Base-by-base conservation (phyloP, 1,139 yeast genomes). In the Pichia sp. region DNA sequence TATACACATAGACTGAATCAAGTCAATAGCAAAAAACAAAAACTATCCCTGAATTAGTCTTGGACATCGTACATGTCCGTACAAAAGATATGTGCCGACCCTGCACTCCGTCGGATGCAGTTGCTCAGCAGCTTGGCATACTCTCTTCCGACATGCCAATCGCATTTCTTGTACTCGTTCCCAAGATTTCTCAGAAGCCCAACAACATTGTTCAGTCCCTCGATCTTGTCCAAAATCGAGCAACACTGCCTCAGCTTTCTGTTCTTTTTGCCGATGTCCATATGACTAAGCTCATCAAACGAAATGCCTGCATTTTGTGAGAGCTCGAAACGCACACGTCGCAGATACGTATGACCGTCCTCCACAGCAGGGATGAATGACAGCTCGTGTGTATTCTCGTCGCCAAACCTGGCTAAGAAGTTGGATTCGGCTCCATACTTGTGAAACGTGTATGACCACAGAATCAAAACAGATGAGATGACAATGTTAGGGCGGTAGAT, bases 101-200 rank as follows among this genome's bases (percentile, higher is more conserved):
- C 86, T 45, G 80, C 70, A 39, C 81, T 74, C 58, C 85, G 66
- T 49, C 72, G 72, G 7, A 78, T 74, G 65, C 85, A 80, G 61
- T 80, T 79, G 46, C 73, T 70, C 19, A 81, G 71, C 57, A 82
- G 66, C 55, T 74, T 73, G 3, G 82, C 76, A 61, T 79, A 78
- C 56, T 82, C 86, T 51, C 79, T 68, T 5, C 82, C 78, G 22
- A 79, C 70, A 54, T 80, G 83, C 84, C 85, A 82, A 57, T 76
- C 78, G 62, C 82, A 71, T 44, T 68, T 68, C 57, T 69, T 60
- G 58, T 75, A 69, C 49, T 70, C 66, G 2, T 69, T 67, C 1
- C 75, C 74, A 37, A 80, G 70, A 50, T 73, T 66, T 46, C 70
- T 70, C 52, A 83, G 69, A 36, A 82, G 63, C 0, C 87, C 87